Evolutionary conservation across 768 basidiomycete species (phyloP).

Genomic region (Suillus placidus): DNA sequence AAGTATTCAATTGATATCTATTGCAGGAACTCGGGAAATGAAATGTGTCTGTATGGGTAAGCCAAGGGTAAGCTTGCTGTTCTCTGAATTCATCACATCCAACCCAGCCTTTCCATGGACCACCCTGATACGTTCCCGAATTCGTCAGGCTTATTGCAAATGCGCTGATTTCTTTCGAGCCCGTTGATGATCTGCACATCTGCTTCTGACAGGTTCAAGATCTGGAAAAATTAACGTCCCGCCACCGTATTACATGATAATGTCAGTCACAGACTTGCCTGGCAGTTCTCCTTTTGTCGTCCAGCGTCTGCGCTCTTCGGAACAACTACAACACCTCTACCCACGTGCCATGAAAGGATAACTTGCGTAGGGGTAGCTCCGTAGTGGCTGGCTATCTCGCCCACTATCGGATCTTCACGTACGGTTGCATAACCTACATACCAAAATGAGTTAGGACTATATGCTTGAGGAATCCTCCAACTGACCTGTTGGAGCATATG

Average conservation of each 20-base stretch:
- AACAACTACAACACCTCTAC: slow-evolving; percentile 31
- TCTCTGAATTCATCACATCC: slow-evolving; percentile 22
- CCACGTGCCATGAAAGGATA: slow-evolving; percentile 36
- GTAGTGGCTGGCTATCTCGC: slow-evolving; percentile 31
- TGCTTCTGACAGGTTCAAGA: slow-evolving; percentile 37
- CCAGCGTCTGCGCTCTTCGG: slow-evolving; percentile 32
- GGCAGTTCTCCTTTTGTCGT: slow-evolving; percentile 29
- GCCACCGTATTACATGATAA: slow-evolving; percentile 4
- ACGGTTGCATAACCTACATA: slow-evolving; percentile 27
- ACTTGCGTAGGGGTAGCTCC: slow-evolving; percentile 31
- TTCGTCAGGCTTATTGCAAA: slow-evolving; percentile 43
- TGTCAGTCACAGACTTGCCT: slow-evolving; percentile 31
- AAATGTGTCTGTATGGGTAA: not conserved
- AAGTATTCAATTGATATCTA: slow-evolving; percentile 4
- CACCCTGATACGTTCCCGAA: slow-evolving; percentile 42
- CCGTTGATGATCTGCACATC: slow-evolving; percentile 45
- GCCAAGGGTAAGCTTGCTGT: not conserved
- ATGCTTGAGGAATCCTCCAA: not conserved
- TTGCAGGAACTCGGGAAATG: not conserved
- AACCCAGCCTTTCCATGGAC: slow-evolving; percentile 43
- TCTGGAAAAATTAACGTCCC: slow-evolving; percentile 30
- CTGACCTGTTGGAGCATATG: slow-evolving; percentile 36
- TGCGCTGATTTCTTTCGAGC: slow-evolving; percentile 42
- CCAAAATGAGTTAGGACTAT: slow-evolving; percentile 9
- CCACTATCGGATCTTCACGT: slow-evolving; percentile 33